Conservation (phyloP, 306 rosid species). For the Fagus crenata region DNA sequence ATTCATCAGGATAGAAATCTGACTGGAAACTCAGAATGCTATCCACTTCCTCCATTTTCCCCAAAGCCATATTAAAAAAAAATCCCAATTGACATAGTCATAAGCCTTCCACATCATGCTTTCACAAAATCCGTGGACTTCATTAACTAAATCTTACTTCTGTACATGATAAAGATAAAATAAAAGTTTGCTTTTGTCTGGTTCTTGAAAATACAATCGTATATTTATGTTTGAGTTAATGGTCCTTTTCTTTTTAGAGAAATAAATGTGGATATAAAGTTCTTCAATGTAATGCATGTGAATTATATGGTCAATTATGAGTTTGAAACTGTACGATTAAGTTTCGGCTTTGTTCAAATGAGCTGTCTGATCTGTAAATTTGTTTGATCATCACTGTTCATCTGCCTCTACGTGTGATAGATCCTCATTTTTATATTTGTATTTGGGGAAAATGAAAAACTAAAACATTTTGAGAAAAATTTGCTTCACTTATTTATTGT, state of each 20-base stretch:
- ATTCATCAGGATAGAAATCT: too few species aligned
- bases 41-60: too few species aligned
- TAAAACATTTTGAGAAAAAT: background rate
- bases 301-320: too few species aligned
- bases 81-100: too few species aligned
- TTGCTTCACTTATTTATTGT: background rate
- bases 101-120: too few species aligned
- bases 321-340: too few species aligned
- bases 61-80: too few species aligned
- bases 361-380: background rate
- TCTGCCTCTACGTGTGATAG: background rate
- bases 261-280: background rate
- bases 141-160: background rate
- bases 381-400: background rate
- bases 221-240: background rate
- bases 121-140: background rate
- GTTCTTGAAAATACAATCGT: background rate
- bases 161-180: background rate
- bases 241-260: background rate
- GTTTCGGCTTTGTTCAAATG: too few species aligned
- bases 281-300: too few species aligned
- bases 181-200: background rate
- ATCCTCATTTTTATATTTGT: background rate
- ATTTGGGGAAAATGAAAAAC: background rate
- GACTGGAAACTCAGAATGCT: too few species aligned